Conservation (phyloP, 1,284 basidiomycete genomes). For the Ustilago bromivora region DNA sequence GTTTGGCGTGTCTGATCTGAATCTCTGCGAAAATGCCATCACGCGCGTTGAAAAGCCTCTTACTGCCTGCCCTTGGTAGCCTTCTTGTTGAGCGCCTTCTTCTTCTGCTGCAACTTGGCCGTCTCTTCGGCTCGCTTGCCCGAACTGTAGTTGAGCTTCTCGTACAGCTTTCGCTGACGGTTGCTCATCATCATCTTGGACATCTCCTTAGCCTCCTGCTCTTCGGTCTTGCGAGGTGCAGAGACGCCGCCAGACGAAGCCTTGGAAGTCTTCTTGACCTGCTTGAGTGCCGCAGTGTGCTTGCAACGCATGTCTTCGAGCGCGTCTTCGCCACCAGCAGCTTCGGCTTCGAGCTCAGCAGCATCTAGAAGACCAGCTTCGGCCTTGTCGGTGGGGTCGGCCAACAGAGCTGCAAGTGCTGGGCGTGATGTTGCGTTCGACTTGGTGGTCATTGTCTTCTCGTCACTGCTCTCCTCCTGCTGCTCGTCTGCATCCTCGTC, state of each 20-base stretch:
- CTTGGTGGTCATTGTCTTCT: constrained; percentile 16
- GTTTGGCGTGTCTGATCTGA: too few species aligned
- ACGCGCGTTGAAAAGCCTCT: neutral
- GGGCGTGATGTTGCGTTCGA: constrained; percentile 36
- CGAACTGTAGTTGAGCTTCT: constrained; percentile 91
- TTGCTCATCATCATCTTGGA: constrained; percentile 99
- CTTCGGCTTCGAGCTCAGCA: constrained; percentile 93
- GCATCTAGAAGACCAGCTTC: constrained; percentile 81
- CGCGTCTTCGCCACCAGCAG: constrained; percentile 82
- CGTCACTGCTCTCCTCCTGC: constrained; percentile 62
- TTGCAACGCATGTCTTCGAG: constrained; percentile 79
- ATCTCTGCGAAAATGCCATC: too few species aligned
- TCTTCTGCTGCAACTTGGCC: constrained; percentile 60
- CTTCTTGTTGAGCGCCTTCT: constrained; percentile 60
- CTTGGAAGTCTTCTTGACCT: constrained; percentile 57
- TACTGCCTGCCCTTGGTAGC: constrained; percentile 34
- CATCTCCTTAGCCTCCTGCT: constrained; percentile 77
- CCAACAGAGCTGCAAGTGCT: constrained; percentile 72
- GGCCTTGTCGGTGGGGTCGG: constrained; percentile 74
- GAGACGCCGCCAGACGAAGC: constrained; percentile 67
- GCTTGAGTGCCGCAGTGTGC: constrained; percentile 58
- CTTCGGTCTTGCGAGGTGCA: constrained; percentile 72
- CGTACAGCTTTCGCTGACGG: constrained; percentile 94
- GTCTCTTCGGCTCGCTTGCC: constrained; percentile 81
- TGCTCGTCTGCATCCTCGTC: constrained; percentile 71